phyloP scores from a whole-genome alignment of 257 asterid species.

The Nicotiana tabacum region DNA sequence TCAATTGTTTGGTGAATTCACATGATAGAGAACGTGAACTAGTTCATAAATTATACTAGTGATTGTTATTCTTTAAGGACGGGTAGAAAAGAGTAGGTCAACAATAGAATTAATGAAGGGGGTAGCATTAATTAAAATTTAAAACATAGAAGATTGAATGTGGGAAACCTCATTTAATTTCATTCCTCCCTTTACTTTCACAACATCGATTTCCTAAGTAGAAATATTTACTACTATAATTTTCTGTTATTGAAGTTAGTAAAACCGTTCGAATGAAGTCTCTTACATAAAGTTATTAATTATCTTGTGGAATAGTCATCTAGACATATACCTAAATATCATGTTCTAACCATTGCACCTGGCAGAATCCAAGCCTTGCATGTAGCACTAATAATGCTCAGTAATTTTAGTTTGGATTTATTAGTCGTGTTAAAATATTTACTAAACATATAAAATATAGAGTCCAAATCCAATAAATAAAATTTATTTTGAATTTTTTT shows the following conservation, averaged over 20 bases:
- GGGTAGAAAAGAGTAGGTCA: neutral
- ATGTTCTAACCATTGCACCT: slow-evolving; percentile 47
- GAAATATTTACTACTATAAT: too few species aligned
- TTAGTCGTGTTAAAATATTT: too few species aligned
- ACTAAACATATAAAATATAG: too few species aligned
- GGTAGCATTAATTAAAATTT: neutral
- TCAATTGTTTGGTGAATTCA: slow-evolving; percentile 27
- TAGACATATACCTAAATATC: slow-evolving; percentile 2
- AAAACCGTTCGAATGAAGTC: slow-evolving; percentile 30
- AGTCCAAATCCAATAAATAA: too few species aligned
- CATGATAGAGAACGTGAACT: slow-evolving; percentile 49
- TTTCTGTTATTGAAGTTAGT: slow-evolving; percentile 34
- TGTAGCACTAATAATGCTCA: slow-evolving; percentile 23
- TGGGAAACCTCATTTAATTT: neutral
- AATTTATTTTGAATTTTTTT: too few species aligned
- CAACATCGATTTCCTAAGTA: slow-evolving; percentile 17
- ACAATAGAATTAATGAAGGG: slow-evolving; percentile 15
- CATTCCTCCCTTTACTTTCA: slow-evolving; percentile 19
- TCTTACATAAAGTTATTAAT: neutral
- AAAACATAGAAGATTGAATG: neutral
- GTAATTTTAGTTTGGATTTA: too few species aligned
- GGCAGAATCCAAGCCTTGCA: slow-evolving; percentile 36
- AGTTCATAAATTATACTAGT: neutral
- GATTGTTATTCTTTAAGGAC: slow-evolving; percentile 6
- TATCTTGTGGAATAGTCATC: neutral